Conservation (phyloP, 139 green algal genomes). For the Axilococcus clingmanii region DNA sequence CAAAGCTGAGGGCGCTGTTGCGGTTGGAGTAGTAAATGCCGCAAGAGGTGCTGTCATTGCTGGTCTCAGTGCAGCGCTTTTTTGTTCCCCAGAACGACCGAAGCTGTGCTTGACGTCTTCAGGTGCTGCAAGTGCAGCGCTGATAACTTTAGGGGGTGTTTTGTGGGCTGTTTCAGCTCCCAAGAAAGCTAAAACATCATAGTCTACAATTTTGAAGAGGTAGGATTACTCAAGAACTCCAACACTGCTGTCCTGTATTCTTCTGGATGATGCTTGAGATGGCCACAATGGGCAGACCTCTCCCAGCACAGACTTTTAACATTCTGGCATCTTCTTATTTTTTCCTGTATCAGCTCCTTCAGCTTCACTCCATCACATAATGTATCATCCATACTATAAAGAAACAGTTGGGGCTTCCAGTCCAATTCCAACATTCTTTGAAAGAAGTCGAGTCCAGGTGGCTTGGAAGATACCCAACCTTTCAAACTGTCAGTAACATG, state of each 20-base stretch:
- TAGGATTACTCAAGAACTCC: conserved; percentile 9
- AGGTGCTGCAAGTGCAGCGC: conserved; percentile 3
- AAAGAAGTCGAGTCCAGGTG: not conserved
- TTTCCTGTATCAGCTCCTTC: conserved; percentile 7
- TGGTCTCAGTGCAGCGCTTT: conserved; percentile 9
- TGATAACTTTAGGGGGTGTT: conserved; percentile 13
- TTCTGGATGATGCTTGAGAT: conserved; percentile 14
- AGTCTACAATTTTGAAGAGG: not conserved
- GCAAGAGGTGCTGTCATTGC: conserved; percentile 29
- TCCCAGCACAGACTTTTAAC: conserved; percentile 9
- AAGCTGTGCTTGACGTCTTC: conserved; percentile 11
- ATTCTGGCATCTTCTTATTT: not conserved
- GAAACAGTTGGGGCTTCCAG: conserved; percentile 5
- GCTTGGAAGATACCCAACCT: too few relatives aligned
- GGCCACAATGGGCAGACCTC: conserved; percentile 3
- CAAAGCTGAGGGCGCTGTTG: conserved; percentile 26
- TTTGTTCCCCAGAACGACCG: conserved; percentile 13
- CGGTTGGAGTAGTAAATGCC: conserved; percentile 33
- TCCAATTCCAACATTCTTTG: conserved; percentile 21
- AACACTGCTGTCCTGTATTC: conserved; percentile 10
- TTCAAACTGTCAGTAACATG: too few relatives aligned
- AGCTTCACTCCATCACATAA: conserved; percentile 21
- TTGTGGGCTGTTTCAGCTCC: conserved; percentile 9
- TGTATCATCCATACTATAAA: conserved; percentile 21
- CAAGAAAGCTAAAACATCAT: conserved; percentile 2